Percentiles rank a stretch among this genome's conserved stretches.
Conservation (phyloP, 225 moss, liverwort and hornwort species). For the Sphagnum contortum region DNA sequence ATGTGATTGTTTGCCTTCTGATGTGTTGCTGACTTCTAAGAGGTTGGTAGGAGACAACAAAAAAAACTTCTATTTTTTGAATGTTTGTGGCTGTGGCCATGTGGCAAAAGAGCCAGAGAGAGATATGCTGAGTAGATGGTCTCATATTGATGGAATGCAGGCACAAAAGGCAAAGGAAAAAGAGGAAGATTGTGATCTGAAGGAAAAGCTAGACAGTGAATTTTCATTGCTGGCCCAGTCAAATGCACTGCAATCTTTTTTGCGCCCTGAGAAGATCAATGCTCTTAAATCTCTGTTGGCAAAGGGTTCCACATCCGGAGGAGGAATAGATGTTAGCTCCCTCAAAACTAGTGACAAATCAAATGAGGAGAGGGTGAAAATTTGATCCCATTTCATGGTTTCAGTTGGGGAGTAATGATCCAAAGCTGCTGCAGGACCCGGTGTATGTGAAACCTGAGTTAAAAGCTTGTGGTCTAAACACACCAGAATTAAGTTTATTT, state of each 20-base stretch:
- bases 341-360: conserved; percentile 32
- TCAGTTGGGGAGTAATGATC: no score
- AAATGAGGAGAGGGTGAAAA: conserved; percentile 37
- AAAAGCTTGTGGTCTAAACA: background rate
- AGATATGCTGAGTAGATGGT: no score
- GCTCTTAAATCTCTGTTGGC: conserved; percentile 46
- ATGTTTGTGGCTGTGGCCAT: no score
- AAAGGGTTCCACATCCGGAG: conserved; percentile 23
- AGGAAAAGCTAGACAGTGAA: conserved; percentile 80
- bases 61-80: no score
- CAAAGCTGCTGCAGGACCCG: background rate
- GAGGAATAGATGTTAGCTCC: conserved; percentile 18
- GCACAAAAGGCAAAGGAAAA: conserved; percentile 91
- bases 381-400: no score
- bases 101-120: no score
- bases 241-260: conserved; percentile 55
- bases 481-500: no score
- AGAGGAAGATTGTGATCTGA: conserved; percentile 79
- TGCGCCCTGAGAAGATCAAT: conserved; percentile 75
- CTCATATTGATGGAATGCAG: conserved; percentile 19
- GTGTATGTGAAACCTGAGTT: background rate
- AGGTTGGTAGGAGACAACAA: no score
- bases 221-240: conserved; percentile 72
- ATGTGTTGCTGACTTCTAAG: no score
- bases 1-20: no score